A percentile compares a stretch with the other conserved stretches of the same genome.
Conservation (phyloP, 306 rosid species). For the Malus sylvestris region DNA sequence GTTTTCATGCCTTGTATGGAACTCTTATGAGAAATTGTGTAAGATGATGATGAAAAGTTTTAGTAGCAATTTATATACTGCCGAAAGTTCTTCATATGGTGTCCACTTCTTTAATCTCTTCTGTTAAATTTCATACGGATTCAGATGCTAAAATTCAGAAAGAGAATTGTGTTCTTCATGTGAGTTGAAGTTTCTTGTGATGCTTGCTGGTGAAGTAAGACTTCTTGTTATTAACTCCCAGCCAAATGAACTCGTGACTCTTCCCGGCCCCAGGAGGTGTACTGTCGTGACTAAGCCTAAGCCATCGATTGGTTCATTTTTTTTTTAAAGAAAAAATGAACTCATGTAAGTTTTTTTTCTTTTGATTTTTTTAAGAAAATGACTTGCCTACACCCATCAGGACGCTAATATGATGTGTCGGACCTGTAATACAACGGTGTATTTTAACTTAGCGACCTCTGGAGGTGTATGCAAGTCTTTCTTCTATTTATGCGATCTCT, state of each 20-base stretch:
- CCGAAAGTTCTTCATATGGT: not conserved
- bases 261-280: too few species aligned
- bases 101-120: not conserved
- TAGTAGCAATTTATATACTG: not conserved
- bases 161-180: not conserved
- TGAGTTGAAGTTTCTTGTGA: not conserved
- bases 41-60: not conserved
- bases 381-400: too few species aligned
- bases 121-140: not conserved
- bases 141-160: conserved; percentile 1
- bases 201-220: conserved; percentile 9
- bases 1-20: conserved; percentile 12
- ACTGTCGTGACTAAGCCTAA: too few species aligned
- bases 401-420: too few species aligned
- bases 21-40: conserved; percentile 11
- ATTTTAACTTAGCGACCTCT: too few species aligned
- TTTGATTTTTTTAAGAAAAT: not conserved
- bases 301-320: too few species aligned
- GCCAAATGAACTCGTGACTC: not conserved
- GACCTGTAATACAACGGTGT: too few species aligned
- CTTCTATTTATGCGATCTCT: not conserved
- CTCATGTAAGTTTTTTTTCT: not conserved
- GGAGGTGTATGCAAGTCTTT: not conserved
- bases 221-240: not conserved
- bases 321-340: too few species aligned